Evolutionary conservation across 306 rosid genomes (phyloP), one percentile per base, ranked within the genome.

Genomic region (Cyclanthera cordifolia): DNA sequence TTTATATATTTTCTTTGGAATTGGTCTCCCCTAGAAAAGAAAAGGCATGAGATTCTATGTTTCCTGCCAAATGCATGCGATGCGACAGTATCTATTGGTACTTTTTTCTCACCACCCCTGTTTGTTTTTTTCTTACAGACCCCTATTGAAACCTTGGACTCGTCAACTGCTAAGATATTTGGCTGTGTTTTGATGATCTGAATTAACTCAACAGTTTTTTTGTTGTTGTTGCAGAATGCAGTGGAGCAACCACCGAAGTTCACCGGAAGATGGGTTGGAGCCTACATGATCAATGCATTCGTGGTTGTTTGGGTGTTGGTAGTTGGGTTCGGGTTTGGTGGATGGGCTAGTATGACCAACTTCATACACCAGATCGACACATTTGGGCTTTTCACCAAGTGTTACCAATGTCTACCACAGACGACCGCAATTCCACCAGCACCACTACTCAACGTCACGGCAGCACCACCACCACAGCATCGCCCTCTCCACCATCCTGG

Each of bases 331-430:
- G 99, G 96, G 59, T 93, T 93, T 34, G 99, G 99, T 4, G 99
- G 99, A 60, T 93, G 99, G 99, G 99, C 99, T 53, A 93, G 99
- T 71, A 81, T 93, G 85, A 84, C 84, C 1, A 93, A 93, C 79
- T 93, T 93, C 74, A 45, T 93, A 17, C 87, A 67, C 82, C 99
- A 93, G 58, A 88, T 93, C 28, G 96, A 93, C 76, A 85, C 99
- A 2, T 93, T 93, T 28, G 99, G 99, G 24, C 86, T 90, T 46
- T 93, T 93, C 88, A 93, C 99, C 0, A 93, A 93, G 81, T 93
- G 99, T 74, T 93, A 83, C 75, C 99, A 93, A 57, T 93, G 99
- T 82, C 90, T 73, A 2, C 61, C 82, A 2, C 50, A 74, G 32
- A 41, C 79, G 11, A 52, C 50, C 2, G 75, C 80, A 6, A 83